Evolutionary conservation across 108 stramenopile genomes (phyloP).

Genomic region (Pseudonitzschia multiseries): DNA sequence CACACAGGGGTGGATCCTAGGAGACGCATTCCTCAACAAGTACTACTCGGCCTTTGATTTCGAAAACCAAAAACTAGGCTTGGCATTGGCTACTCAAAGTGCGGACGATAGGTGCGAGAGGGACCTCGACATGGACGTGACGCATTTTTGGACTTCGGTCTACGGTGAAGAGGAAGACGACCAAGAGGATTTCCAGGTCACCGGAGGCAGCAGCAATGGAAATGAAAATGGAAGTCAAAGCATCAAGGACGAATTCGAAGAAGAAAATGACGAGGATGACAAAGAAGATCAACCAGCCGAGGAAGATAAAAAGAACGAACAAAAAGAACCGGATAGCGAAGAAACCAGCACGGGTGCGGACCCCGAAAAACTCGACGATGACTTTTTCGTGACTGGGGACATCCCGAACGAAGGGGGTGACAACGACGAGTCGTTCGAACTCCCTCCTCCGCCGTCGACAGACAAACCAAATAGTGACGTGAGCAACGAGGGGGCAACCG

Average conservation of each 20-base stretch:
- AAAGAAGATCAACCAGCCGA: not conserved
- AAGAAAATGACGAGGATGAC: not conserved
- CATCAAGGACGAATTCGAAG: not conserved
- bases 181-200: not conserved
- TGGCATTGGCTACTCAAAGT: conserved; percentile 59
- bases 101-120: conserved; percentile 25
- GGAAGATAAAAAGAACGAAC: not conserved
- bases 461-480: not conserved
- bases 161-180: not conserved
- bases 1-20: conserved; percentile 91
- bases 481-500: not conserved
- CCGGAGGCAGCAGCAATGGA: no score
- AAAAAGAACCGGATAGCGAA: not conserved
- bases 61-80: conserved; percentile 76
- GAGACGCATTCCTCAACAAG: conserved; percentile 95
- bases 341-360: not conserved
- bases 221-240: not conserved
- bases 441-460: conserved; percentile 1
- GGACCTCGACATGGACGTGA: conserved; percentile 35
- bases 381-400: conserved; percentile 10
- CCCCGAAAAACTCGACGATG: conserved; percentile 12
- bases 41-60: conserved; percentile 96
- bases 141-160: not conserved
- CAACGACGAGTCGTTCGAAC: not conserved
- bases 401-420: not conserved